A percentile compares a stretch with the other conserved stretches of the same genome.
Evolutionary conservation across 805 yeast species (phyloP).

Genomic region (Wickerhamomyces rabaulensis): DNA sequence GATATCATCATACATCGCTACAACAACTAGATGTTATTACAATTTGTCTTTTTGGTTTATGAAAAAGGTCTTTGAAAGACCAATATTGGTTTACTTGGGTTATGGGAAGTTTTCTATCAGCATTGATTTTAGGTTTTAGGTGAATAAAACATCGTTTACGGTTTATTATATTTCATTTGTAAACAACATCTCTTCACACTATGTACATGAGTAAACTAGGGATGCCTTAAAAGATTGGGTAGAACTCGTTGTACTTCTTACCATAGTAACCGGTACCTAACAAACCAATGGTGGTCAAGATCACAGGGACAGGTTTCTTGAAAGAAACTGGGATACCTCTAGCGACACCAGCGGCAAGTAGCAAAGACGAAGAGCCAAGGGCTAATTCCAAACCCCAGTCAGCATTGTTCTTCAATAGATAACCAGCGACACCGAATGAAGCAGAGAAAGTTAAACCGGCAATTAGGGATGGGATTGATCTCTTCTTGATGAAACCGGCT

Average conservation of each 20-base stretch:
- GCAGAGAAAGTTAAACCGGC: conserved; percentile 67
- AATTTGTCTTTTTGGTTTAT: background rate
- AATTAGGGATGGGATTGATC: conserved; percentile 72
- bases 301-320: conserved; percentile 71
- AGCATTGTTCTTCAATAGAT: conserved; percentile 63
- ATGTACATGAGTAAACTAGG: background rate
- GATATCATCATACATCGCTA: no score
- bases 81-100: background rate
- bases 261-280: conserved; percentile 63
- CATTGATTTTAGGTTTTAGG: no score
- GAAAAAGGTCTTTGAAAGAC: background rate
- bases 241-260: conserved; percentile 71
- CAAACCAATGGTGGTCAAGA: conserved; percentile 58
- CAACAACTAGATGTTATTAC: no score
- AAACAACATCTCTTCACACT: background rate
- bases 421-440: conserved; percentile 66
- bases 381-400: conserved; percentile 83
- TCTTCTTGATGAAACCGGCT: conserved; percentile 49
- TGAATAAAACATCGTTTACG: no score
- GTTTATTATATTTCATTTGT: no score
- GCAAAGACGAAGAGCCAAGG: conserved; percentile 59
- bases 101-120: background rate
- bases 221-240: conserved; percentile 29
- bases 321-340: conserved; percentile 58
- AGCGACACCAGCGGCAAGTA: conserved; percentile 67